Percentiles rank a stretch among this genome's conserved stretches.
Conservation (phyloP, 2,329 filamentous ascomycete species). For the Xylaria digitata region DNA sequence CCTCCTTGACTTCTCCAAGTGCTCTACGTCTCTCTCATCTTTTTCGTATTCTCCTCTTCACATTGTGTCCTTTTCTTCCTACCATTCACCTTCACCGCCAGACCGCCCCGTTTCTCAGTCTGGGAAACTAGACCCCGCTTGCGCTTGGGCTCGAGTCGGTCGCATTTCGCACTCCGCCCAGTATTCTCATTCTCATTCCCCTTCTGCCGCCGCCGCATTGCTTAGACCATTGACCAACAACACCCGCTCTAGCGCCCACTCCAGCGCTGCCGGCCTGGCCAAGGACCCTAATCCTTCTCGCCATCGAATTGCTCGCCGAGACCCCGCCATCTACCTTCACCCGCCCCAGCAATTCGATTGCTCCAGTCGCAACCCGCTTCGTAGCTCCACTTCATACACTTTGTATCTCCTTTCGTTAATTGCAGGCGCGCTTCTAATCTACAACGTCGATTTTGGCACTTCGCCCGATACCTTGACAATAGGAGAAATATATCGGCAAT, state of each 20-base stretch:
- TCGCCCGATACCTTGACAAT: slow-evolving; percentile 6
- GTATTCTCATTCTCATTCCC: not conserved
- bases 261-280: not conserved
- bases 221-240: slow-evolving; percentile 13
- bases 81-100: slow-evolving; percentile 17
- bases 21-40: not conserved
- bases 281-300: not conserved
- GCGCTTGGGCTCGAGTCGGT: slow-evolving; percentile 26
- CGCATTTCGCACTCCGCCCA: slow-evolving; percentile 23
- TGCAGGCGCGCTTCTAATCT: slow-evolving; percentile 41
- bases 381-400: slow-evolving; percentile 39
- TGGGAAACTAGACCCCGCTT: slow-evolving; percentile 22
- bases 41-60: slow-evolving; percentile 1
- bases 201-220: slow-evolving; percentile 11
- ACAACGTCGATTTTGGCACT: slow-evolving; percentile 31
- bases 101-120: slow-evolving; percentile 20
- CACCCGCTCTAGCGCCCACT: not conserved
- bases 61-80: slow-evolving; percentile 6
- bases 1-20: slow-evolving; percentile 6
- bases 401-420: slow-evolving; percentile 44
- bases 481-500: slow-evolving; percentile 26
- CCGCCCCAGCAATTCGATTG: not conserved
- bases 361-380: slow-evolving; percentile 28
- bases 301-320: slow-evolving; percentile 10
- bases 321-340: not conserved